A percentile compares a stretch with the other conserved stretches of the same genome.
Conservation (phyloP, 2,329 filamentous ascomycete species). For the Escovopsis sp. region DNA sequence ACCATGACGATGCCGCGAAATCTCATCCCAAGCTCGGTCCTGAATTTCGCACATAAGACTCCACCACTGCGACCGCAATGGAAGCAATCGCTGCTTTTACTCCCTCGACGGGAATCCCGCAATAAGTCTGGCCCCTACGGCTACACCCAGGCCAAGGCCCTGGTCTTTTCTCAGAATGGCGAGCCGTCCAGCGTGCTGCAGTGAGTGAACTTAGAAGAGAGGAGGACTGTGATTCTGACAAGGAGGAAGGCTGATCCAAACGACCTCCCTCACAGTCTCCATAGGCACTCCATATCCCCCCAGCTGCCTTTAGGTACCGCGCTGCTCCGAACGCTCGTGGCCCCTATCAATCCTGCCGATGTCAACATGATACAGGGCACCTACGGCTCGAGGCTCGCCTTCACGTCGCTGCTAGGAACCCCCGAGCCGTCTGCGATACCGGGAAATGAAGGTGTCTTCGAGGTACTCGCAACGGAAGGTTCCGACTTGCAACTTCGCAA, state of each 20-base stretch:
- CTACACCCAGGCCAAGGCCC: constrained; percentile 73
- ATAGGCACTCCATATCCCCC: constrained; percentile 63
- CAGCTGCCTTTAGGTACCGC: constrained; percentile 47
- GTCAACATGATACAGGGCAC: constrained; percentile 97
- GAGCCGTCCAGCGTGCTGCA: constrained; percentile 57
- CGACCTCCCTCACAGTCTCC: constrained; percentile 34
- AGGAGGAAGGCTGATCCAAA: too few relatives aligned
- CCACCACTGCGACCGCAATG: neutral
- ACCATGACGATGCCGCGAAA: too few relatives aligned
- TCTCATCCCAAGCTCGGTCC: too few relatives aligned
- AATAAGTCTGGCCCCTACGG: constrained; percentile 52
- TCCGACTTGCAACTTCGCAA: constrained; percentile 37
- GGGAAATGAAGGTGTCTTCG: constrained; percentile 87
- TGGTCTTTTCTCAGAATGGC: constrained; percentile 60
- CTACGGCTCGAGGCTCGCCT: constrained; percentile 72
- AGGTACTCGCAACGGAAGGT: constrained; percentile 59
- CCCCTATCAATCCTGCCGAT: constrained; percentile 92
- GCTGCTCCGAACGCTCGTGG: constrained; percentile 75
- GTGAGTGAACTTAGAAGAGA: constrained; percentile 27
- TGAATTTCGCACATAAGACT: too few relatives aligned
- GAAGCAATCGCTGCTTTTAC: neutral
- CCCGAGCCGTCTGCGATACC: constrained; percentile 58
- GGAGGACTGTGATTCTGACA: neutral
- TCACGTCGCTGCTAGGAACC: constrained; percentile 64
- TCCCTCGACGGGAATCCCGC: constrained; percentile 20